phyloP scores from a whole-genome alignment of 495 filamentous ascomycete genomes.

The Pseudomonodictys pantanalensis region DNA sequence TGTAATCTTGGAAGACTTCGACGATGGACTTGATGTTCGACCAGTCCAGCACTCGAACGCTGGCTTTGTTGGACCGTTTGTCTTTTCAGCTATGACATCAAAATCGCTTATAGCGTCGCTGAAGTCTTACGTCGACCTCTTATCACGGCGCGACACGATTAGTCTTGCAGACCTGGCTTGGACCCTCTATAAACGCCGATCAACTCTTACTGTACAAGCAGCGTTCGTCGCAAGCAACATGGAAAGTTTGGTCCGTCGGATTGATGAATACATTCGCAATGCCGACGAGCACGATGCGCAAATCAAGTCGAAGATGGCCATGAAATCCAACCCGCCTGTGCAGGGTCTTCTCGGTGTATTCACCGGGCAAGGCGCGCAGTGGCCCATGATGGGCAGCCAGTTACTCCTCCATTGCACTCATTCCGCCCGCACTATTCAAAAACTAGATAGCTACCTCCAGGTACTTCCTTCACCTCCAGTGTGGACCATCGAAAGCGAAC shows the following conservation, averaged over 20 bases:
- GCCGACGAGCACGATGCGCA: background rate
- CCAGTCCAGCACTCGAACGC: conserved; percentile 39
- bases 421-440: background rate
- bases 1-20: conserved; percentile 12
- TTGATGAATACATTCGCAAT: background rate
- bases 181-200: background rate
- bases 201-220: background rate
- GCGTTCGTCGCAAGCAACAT: background rate
- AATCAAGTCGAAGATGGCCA: background rate
- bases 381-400: background rate
- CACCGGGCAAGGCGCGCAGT: background rate
- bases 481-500: conserved; percentile 6
- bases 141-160: background rate
- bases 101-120: background rate
- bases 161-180: background rate
- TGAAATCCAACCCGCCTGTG: background rate
- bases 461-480: background rate
- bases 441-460: conserved; percentile 40
- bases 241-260: background rate
- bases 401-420: background rate
- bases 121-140: background rate
- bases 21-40: background rate
- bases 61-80: background rate
- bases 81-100: background rate
- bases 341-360: background rate